phyloP scores from a whole-genome alignment of 768 basidiomycete genomes.

The Suillus lakei region DNA sequence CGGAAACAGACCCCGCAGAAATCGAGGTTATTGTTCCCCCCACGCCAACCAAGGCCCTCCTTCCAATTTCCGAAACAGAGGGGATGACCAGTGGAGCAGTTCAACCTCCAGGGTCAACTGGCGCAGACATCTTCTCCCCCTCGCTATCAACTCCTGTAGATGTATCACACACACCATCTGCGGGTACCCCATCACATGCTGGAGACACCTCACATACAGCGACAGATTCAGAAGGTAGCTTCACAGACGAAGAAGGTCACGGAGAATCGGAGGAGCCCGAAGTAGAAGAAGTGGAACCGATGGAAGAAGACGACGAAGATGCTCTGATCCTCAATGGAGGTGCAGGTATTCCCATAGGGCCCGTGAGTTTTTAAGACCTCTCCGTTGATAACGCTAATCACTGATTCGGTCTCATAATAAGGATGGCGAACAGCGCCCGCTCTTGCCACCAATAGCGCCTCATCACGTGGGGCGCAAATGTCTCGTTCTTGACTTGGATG shows the following conservation, averaged over 20 bases:
- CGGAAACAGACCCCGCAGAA: constrained; percentile 33
- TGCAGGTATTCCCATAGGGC: constrained; percentile 92
- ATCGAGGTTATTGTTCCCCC: constrained; percentile 50
- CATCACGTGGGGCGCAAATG: constrained; percentile 92
- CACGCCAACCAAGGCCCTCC: constrained; percentile 47
- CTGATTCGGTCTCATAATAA: constrained; percentile 32
- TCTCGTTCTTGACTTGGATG: constrained; percentile 94
- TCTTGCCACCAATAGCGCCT: constrained; percentile 83
- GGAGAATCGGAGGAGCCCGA: constrained; percentile 75
- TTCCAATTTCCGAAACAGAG: constrained; percentile 78
- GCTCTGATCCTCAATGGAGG: constrained; percentile 89
- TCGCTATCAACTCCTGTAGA: constrained; percentile 30
- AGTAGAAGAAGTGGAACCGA: constrained; percentile 59
- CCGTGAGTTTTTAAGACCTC: constrained; percentile 55
- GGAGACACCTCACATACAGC: constrained; percentile 37
- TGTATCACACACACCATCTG: constrained; percentile 23
- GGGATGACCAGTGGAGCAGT: constrained; percentile 92
- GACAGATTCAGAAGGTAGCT: constrained; percentile 42
- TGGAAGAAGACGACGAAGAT: constrained; percentile 87
- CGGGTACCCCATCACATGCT: constrained; percentile 31
- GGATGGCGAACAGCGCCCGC: constrained; percentile 87
- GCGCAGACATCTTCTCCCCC: constrained; percentile 39
- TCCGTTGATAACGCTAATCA: constrained; percentile 9
- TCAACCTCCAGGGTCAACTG: constrained; percentile 86
- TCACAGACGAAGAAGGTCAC: constrained; percentile 67